A percentile compares a stretch with the other conserved stretches of the same genome.
Evolutionary conservation across 2,329 filamentous ascomycete genomes (phyloP).

Genomic region (Calonectria fujianensis): DNA sequence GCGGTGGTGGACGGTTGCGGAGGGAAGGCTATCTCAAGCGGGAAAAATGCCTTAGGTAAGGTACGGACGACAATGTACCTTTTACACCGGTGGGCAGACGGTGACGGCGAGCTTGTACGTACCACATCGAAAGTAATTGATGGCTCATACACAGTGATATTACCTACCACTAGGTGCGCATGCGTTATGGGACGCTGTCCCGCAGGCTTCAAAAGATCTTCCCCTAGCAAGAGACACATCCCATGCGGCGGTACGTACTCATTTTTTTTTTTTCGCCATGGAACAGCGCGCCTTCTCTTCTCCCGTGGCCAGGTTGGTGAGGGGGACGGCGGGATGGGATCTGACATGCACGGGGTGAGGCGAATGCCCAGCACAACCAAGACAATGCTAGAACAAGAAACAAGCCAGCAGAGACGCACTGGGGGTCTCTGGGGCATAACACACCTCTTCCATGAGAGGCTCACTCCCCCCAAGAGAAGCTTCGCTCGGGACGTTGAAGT

Average conservation of each 20-base stretch:
- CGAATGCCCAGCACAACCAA: conserved; percentile 17
- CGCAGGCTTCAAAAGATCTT: conserved; percentile 23
- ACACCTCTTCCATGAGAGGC: conserved; percentile 9
- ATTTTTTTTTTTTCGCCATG: not conserved
- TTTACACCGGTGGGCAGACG: conserved; percentile 27
- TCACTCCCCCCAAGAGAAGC: conserved; percentile 26
- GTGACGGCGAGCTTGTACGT: conserved; percentile 17
- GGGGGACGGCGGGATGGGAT: conserved; percentile 19
- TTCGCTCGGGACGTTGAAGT: conserved; percentile 33
- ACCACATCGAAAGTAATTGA: conserved; percentile 1
- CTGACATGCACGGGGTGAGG: conserved; percentile 19
- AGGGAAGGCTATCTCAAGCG: conserved; percentile 17
- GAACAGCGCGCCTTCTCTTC: not conserved
- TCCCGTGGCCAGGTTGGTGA: conserved; percentile 10
- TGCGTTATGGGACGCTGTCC: conserved; percentile 21
- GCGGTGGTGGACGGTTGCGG: conserved; percentile 9
- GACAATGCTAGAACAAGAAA: conserved; percentile 14
- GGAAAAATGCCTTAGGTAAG: conserved; percentile 22
- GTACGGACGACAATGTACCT: conserved; percentile 21
- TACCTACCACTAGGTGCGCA: conserved; percentile 25
- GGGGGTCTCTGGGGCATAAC: conserved; percentile 10
- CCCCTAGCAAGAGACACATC: not conserved
- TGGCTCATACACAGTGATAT: conserved; percentile 25
- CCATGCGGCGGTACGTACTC: not conserved
- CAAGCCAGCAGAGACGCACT: conserved; percentile 5